Percentiles rank a stretch among this genome's conserved stretches.
Conservation (phyloP, 108 stramenopile genomes). For the Nannochloropsis oceanica region DNA sequence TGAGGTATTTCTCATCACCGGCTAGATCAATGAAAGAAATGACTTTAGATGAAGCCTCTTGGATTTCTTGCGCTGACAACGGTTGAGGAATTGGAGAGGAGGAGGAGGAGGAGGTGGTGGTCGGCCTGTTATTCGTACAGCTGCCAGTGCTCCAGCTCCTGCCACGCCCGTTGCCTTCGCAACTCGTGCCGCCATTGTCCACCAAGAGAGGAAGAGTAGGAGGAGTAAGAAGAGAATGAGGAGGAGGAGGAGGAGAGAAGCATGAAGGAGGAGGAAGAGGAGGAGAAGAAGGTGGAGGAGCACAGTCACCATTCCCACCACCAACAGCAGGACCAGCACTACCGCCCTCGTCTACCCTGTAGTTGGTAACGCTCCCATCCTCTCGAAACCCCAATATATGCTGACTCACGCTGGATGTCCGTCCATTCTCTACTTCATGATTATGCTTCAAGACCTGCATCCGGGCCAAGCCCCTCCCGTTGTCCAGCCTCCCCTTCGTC, state of each 20-base stretch:
- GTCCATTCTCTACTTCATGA: slow-evolving; percentile 45
- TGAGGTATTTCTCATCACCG: slow-evolving; percentile 41
- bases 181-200: not conserved
- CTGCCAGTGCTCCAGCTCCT: slow-evolving; percentile 1
- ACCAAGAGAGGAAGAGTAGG: not conserved
- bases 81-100: not conserved
- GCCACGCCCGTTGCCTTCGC: slow-evolving; percentile 9
- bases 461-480: slow-evolving; percentile 44
- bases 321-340: not conserved
- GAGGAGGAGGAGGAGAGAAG: not conserved
- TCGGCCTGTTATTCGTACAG: not conserved
- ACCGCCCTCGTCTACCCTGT: not conserved
- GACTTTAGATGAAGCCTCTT: not conserved
- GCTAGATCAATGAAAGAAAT: slow-evolving; percentile 37
- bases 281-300: not conserved
- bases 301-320: not conserved
- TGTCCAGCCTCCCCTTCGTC: slow-evolving; percentile 36
- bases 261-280: not conserved
- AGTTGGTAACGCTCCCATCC: not conserved
- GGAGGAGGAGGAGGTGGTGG: not conserved
- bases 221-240: not conserved
- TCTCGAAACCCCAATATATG: slow-evolving; percentile 10
- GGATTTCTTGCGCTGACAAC: not conserved
- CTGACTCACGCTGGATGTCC: slow-evolving; percentile 35
- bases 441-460: slow-evolving; percentile 43